Conservation (phyloP, 1,284 basidiomycete species). For the Lignosus rhinocerotis region DNA sequence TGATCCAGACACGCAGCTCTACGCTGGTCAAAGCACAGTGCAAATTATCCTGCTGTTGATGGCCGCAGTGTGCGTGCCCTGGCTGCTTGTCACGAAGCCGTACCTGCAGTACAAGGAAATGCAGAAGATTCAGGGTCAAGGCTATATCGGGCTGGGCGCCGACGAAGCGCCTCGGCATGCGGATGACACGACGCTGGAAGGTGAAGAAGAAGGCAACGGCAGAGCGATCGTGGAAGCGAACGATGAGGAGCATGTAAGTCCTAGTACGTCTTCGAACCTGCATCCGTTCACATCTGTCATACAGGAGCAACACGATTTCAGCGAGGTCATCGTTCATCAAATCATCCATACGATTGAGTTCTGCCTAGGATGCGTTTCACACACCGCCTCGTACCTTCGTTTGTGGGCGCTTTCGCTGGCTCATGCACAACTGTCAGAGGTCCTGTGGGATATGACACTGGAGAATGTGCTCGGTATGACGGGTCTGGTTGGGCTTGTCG, state of each 20-base stretch:
- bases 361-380: constrained; percentile 97
- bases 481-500: constrained; percentile 60
- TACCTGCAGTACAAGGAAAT: constrained; percentile 93
- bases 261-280: constrained; percentile 8
- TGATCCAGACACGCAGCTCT: constrained; percentile 73
- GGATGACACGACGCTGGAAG: constrained; percentile 65
- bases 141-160: constrained; percentile 75
- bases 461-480: constrained; percentile 55
- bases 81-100: constrained; percentile 94
- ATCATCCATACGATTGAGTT: constrained; percentile 99
- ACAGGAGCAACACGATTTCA: constrained; percentile 83
- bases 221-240: constrained; percentile 68
- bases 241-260: constrained; percentile 67
- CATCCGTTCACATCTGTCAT: constrained; percentile 12
- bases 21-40: constrained; percentile 84
- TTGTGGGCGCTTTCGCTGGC: constrained; percentile 98
- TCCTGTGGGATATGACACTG: constrained; percentile 88
- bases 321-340: constrained; percentile 96
- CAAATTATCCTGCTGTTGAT: constrained; percentile 82
- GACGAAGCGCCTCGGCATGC: constrained; percentile 47
- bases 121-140: constrained; percentile 81
- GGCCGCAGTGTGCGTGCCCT: constrained; percentile 90
- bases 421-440: constrained; percentile 97
- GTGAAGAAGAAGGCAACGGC: constrained; percentile 86
- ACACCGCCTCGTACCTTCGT: constrained; percentile 98